These are phyloP conservation scores for Daldinia childiae DNA, from an alignment of 495 filamentous ascomycete species.

Conservation along the genomic window DNA sequence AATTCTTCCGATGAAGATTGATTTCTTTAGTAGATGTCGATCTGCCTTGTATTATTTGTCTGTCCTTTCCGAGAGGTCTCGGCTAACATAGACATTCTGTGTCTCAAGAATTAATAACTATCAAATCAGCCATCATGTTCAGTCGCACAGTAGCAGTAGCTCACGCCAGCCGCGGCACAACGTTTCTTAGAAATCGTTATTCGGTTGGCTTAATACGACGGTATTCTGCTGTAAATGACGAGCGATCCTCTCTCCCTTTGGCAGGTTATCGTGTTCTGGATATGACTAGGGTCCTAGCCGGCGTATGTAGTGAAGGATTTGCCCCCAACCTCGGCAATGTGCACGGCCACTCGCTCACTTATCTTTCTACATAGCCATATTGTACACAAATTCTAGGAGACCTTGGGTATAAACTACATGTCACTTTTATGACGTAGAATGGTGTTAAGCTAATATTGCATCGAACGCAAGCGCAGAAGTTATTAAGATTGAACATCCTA, in stretches of 20 bases:
- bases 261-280: conserved; percentile 89
- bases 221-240: conserved; percentile 38
- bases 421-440: conserved; percentile 36
- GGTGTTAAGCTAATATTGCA: conserved; percentile 36
- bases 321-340: conserved; percentile 8
- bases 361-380: conserved; percentile 73
- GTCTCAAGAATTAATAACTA: conserved; percentile 4
- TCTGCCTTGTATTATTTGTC: background rate
- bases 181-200: conserved; percentile 17
- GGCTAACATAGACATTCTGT: background rate
- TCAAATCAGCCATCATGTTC: conserved; percentile 25
- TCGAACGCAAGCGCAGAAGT: conserved; percentile 79
- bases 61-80: background rate
- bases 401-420: conserved; percentile 72
- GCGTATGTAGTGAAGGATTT: conserved; percentile 66
- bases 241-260: conserved; percentile 64
- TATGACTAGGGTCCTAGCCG: conserved; percentile 95
- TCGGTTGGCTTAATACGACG: conserved; percentile 20
- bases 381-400: conserved; percentile 98
- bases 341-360: conserved; percentile 21
- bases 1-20: background rate
- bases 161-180: conserved; percentile 20
- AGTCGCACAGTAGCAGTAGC: conserved; percentile 24
- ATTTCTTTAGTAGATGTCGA: background rate
- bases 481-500: conserved; percentile 96